Evolutionary conservation across 169 alveolate genomes (phyloP).

Genomic region (Cryptosporidium tyzzeri): DNA sequence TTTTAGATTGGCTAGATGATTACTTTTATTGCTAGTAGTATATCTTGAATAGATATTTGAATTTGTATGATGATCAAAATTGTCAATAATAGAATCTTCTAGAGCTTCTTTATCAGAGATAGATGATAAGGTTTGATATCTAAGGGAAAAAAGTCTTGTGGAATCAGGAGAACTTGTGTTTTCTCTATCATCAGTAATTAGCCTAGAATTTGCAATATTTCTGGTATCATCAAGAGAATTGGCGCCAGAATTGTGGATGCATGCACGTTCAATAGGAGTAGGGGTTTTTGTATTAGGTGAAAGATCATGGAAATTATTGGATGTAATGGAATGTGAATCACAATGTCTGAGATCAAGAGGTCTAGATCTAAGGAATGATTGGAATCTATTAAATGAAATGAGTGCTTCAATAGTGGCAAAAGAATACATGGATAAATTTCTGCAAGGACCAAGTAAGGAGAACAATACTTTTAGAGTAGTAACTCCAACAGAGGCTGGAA

Average conservation of each 20-base stretch:
- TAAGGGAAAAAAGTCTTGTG: background rate
- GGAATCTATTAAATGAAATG: conserved; percentile 54
- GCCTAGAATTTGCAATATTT: background rate
- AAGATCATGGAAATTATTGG: background rate
- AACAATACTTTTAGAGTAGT: conserved; percentile 63
- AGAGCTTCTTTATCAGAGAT: background rate
- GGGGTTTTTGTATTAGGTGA: background rate
- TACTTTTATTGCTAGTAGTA: background rate
- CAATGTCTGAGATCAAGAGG: conserved; percentile 70
- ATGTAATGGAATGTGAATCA: conserved; percentile 31
- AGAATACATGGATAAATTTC: conserved; percentile 66
- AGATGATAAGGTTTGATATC: background rate
- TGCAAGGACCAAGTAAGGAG: conserved; percentile 68
- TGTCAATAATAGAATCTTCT: background rate
- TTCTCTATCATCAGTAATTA: conserved; percentile 5
- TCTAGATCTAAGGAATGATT: conserved; percentile 64
- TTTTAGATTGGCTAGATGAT: background rate
- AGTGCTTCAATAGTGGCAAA: conserved; percentile 71
- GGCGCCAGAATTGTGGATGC: conserved; percentile 11
- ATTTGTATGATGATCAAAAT: background rate
- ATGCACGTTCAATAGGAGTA: background rate
- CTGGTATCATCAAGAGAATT: background rate
- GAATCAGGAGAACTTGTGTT: conserved; percentile 8
- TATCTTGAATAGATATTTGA: background rate
- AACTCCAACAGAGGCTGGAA: conserved; percentile 75